phyloP scores from a whole-genome alignment of 441 rosid species.

The Gossypium schwendimanii region DNA sequence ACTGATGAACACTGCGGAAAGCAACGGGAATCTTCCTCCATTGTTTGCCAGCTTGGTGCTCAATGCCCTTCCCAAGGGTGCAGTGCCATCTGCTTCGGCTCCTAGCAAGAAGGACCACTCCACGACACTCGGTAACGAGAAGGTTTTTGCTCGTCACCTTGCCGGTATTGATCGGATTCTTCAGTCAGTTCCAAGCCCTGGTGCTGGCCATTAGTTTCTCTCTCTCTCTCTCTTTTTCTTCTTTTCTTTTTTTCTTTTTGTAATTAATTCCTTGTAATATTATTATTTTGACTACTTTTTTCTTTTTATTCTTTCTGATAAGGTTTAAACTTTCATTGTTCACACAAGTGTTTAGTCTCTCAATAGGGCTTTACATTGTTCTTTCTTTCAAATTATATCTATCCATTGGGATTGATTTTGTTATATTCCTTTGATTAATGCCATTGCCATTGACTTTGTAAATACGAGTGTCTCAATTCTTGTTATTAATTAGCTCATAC shows the following conservation, averaged over 20 bases:
- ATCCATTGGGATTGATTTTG: not conserved
- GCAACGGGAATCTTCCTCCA: conserved; percentile 19
- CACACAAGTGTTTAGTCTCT: not conserved
- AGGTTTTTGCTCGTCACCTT: conserved; percentile 52
- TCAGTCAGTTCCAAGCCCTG: conserved; percentile 76
- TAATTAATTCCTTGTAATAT: not conserved
- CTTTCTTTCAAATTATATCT: not conserved
- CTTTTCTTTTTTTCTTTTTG: not conserved
- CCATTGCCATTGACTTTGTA: not conserved
- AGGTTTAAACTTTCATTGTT: not conserved
- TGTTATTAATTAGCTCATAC: not conserved
- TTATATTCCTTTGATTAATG: not conserved
- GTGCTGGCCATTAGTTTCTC: conserved; percentile 47
- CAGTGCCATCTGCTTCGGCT: conserved; percentile 40
- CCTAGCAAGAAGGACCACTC: conserved; percentile 65
- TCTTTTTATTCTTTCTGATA: not conserved
- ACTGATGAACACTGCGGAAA: conserved; percentile 5
- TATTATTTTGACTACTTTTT: not conserved
- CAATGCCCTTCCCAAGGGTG: conserved; percentile 59
- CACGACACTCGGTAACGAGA: conserved; percentile 29
- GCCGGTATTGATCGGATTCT: conserved; percentile 49
- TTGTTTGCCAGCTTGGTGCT: conserved; percentile 29
- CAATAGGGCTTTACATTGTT: not conserved
- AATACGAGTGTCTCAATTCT: not conserved
- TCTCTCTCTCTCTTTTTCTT: no score